These are phyloP conservation scores for Apiotrichum gracile DNA, from an alignment of 1,284 basidiomycete genomes.

Conservation along the genomic window DNA sequence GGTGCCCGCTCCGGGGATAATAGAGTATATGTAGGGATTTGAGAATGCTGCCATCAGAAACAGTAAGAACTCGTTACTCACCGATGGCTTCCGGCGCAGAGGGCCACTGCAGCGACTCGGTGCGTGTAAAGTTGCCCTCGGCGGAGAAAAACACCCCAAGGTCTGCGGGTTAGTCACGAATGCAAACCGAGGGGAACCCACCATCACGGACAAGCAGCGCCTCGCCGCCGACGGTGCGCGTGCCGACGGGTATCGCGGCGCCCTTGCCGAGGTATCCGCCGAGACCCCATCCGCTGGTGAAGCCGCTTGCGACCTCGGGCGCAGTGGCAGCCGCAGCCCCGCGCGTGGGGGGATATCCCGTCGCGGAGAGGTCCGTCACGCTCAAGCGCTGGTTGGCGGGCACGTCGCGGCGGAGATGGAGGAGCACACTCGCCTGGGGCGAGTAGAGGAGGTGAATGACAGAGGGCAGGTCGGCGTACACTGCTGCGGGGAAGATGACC, in stretches of 20 bases:
- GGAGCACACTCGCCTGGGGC: constrained; percentile 63
- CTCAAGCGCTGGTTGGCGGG: constrained; percentile 57
- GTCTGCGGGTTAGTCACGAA: constrained; percentile 49
- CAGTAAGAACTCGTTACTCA: too few species aligned
- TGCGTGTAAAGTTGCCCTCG: constrained; percentile 61
- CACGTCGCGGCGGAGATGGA: constrained; percentile 58
- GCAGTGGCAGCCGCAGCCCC: neutral
- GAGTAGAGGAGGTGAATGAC: constrained; percentile 58
- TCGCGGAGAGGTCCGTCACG: constrained; percentile 63
- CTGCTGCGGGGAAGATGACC: constrained; percentile 36
- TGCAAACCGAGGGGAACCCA: constrained; percentile 49
- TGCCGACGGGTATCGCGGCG: constrained; percentile 61
- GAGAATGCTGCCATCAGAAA: constrained; percentile 59
- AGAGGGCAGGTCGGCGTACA: constrained; percentile 36
- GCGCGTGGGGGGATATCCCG: constrained; percentile 10
- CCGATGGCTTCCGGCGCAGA: constrained; percentile 74
- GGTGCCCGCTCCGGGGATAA: constrained; percentile 54
- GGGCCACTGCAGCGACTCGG: constrained; percentile 66
- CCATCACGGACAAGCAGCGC: constrained; percentile 74
- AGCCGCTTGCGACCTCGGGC: constrained; percentile 50
- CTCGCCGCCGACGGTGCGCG: constrained; percentile 59
- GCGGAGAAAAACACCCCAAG: constrained; percentile 65
- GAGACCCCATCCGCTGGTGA: constrained; percentile 52
- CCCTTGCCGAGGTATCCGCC: constrained; percentile 54
- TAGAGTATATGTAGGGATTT: constrained; percentile 77